Conservation (phyloP, 2,329 filamentous ascomycete species). For the Curvularia sp. region DNA sequence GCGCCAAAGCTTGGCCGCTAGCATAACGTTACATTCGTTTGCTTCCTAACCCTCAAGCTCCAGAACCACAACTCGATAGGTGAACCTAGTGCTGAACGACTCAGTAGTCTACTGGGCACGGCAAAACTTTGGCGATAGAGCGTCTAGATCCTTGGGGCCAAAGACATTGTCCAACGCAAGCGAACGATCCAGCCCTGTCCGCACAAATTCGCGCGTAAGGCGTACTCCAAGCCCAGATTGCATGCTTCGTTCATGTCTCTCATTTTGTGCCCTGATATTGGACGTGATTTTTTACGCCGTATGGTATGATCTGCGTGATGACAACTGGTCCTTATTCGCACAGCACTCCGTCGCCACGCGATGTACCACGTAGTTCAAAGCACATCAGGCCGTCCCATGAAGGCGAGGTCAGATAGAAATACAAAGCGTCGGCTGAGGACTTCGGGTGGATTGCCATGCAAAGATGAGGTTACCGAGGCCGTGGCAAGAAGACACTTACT, state of each 20-base stretch:
- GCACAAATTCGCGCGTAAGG: not conserved
- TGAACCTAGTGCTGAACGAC: not conserved
- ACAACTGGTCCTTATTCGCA: not conserved
- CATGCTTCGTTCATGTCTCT: not conserved
- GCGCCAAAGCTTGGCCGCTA: conserved; percentile 1
- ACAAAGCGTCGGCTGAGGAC: not conserved
- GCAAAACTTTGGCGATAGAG: not conserved
- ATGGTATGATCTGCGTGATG: not conserved
- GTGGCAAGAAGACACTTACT: not conserved
- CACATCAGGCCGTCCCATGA: not conserved
- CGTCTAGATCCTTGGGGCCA: not conserved
- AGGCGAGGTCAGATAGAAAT: not conserved
- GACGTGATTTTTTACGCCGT: not conserved
- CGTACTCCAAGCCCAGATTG: not conserved
- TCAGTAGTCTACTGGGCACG: not conserved
- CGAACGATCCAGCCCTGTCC: not conserved
- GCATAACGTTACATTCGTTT: conserved; percentile 2
- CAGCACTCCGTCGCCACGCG: not conserved
- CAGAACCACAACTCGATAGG: not conserved
- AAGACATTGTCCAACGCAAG: not conserved
- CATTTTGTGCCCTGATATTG: not conserved
- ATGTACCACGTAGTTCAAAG: not conserved
- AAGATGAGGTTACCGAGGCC: not conserved
- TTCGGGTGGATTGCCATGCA: not conserved
- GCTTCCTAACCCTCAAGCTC: not conserved